Base-by-base conservation (phyloP, 139 green algal species). In the Asterochloris sp. region DNA sequence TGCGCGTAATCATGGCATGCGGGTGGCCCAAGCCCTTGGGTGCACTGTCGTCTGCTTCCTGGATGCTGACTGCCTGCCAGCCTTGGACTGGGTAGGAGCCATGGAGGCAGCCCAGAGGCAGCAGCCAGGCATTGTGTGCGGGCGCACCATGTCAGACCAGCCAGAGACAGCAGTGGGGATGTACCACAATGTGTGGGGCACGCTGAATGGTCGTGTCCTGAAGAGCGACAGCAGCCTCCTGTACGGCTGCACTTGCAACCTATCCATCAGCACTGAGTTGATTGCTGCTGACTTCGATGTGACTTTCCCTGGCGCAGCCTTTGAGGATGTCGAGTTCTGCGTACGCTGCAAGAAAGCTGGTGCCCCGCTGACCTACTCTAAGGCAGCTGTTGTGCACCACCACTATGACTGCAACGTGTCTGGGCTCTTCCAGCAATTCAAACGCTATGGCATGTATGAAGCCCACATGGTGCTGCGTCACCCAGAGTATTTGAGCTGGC, bases 161-260 rank as follows among this genome's bases (percentile, higher is more conserved):
- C 28, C 64, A 38, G 24, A 38, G 11, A 78, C 67, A 24, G 62
- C 64, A 38, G 75, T 80, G 13, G 74, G 74, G 23, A 54, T 79
- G 12, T 85, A 82, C 64, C 82, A 85, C 74, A 74, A 85, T 24
- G 64, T 82, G 63, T 82, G 62, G 28, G 82, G 82, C 67, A 85
- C 82, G 10, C 75, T 85, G 21, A 85, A 85, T 74, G 82, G 82
- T 4, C 64, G 75, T 38, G n/a, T 74, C 64, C 66, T 85, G 75
- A n/a, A 60, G 16, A 10, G 66, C 21, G 82, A 85, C 24, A 64
- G 82, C 9, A 64, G 60, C n/a, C 38, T 85, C 29, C 67, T 85
- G 75, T 85, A 85, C 66, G 82, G 64, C 29, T 82, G 75, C 64
- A 82, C 82, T 21, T 85, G 82, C 82, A 85, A 85, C 64, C 29